Evolutionary conservation across 2,329 filamentous ascomycete species (phyloP), one percentile per base, ranked within the genome.

Genomic region (Fusarium burgessii): DNA sequence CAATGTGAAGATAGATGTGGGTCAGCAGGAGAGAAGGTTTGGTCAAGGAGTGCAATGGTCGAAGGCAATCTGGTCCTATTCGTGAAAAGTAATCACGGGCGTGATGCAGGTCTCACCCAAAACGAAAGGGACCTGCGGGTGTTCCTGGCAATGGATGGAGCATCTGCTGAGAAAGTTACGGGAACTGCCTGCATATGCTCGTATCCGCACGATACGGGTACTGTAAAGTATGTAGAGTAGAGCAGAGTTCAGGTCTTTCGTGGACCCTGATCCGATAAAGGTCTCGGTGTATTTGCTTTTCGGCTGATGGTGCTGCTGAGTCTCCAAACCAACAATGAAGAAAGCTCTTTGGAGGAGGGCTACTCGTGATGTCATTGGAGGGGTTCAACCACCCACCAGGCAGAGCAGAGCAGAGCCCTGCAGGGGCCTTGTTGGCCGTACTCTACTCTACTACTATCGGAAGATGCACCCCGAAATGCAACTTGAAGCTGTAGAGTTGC

Each of bases 1-100:
- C 67, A 56, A 67, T 55, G 57, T 74, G 67, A 74, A 73, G 67
- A 73, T 72, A 73, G 67, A 73, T 72, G 72, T 72, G 72, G 72
- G 58, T 58, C 55, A 23, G 13, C 23, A 27, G 29, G 35, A 42
- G 36, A 54, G 47, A 61, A 54, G 41, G 23, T 56, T 52, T 23
- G 27, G 50, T 46, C 66, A 66, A 58, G 52, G 58, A 49, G 56
- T 52, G 43, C 17, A 59, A 20, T n/a, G 32, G 25, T 25, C 14
- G 18, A 32, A 33, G 51, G 54, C 41, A 49, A 69, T 74, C 43
- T 69, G 69, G 42, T 50, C 36, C 45, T 64, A 65, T 45, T 29
- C 29, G 56, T 29, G 58, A 71, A 71, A 66, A 67, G 71, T 55
- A 71, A 74, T 49, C 17, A 62, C 40, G 60, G 47, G 14, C n/a